These are phyloP conservation scores for Middelhovenomyces tepae DNA, from an alignment of 805 yeast genomes.

Conservation along the genomic window DNA sequence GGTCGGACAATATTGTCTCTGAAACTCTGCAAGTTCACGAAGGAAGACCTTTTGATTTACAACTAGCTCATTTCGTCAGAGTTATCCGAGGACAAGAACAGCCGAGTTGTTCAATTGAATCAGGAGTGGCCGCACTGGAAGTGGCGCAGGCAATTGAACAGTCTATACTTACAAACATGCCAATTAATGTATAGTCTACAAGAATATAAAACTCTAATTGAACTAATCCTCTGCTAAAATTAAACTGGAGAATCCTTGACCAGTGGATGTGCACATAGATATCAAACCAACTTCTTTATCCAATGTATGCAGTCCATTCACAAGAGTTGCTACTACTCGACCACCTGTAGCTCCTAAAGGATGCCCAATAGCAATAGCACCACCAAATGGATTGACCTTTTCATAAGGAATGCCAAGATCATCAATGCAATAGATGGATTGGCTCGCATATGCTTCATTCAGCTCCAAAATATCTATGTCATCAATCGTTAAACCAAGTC, in stretches of 20 bases:
- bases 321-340: slow-evolving; percentile 30
- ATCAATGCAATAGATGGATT: slow-evolving; percentile 74
- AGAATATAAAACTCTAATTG: too few relatives aligned
- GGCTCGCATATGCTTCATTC: slow-evolving; percentile 87
- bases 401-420: slow-evolving; percentile 49
- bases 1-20: too few relatives aligned
- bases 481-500: slow-evolving; percentile 48
- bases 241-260: slow-evolving; percentile 33
- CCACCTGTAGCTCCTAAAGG: slow-evolving; percentile 69
- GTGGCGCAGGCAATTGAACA: too few relatives aligned
- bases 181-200: too few relatives aligned
- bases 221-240: slow-evolving; percentile 23
- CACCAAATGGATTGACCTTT: slow-evolving; percentile 81
- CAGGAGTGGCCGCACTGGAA: too few relatives aligned
- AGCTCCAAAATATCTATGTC: slow-evolving; percentile 75
- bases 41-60: too few relatives aligned
- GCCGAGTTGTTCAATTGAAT: too few relatives aligned
- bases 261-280: slow-evolving; percentile 36
- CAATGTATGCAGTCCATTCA: slow-evolving; percentile 27
- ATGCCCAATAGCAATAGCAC: slow-evolving; percentile 90
- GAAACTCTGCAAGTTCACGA: too few relatives aligned
- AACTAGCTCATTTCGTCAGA: too few relatives aligned
- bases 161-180: too few relatives aligned
- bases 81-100: too few relatives aligned
- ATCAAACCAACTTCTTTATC: slow-evolving; percentile 30